A percentile compares a stretch with the other conserved stretches of the same genome.
Conservation (phyloP, 2,329 filamentous ascomycete genomes). For the Amylocarpus encephaloides region DNA sequence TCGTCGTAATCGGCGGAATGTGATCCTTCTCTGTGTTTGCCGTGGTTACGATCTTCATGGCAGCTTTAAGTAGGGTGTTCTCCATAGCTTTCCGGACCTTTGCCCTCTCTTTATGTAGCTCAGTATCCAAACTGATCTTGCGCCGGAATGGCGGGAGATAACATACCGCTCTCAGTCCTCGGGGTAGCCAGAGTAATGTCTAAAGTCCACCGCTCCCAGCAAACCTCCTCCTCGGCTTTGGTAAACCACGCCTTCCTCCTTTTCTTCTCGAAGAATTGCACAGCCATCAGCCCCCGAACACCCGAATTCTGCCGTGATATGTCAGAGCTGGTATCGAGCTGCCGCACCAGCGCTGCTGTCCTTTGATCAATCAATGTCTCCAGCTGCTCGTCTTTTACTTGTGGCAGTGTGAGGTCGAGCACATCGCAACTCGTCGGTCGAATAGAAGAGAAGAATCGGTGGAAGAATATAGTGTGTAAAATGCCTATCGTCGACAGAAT, state of each 20-base stretch:
- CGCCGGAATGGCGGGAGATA: not conserved
- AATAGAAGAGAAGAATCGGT: constrained; percentile 89
- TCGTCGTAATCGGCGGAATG: constrained; percentile 93
- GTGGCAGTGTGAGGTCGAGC: constrained; percentile 82
- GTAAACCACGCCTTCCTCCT: constrained; percentile 75
- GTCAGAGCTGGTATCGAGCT: constrained; percentile 57
- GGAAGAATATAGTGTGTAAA: constrained; percentile 97
- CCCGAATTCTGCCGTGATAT: constrained; percentile 39
- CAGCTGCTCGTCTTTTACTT: constrained; percentile 83
- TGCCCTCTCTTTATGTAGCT: constrained; percentile 59
- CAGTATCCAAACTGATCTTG: not conserved
- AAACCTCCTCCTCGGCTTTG: constrained; percentile 84
- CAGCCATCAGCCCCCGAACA: constrained; percentile 70
- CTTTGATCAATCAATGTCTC: constrained; percentile 91
- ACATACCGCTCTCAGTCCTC: constrained; percentile 76
- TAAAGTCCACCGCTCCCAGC: constrained; percentile 94
- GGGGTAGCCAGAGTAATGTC: constrained; percentile 91
- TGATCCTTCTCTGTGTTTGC: constrained; percentile 90
- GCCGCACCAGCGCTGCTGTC: constrained; percentile 69
- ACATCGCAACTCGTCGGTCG: constrained; percentile 79
- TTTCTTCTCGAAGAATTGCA: constrained; percentile 94
- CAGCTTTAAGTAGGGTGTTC: constrained; percentile 77
- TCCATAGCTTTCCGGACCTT: constrained; percentile 91
- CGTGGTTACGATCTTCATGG: constrained; percentile 82
- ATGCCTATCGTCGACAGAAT: constrained; percentile 52